Base-by-base conservation (phyloP, 768 basidiomycete genomes). In the Tricholoma bakamatsutake region DNA sequence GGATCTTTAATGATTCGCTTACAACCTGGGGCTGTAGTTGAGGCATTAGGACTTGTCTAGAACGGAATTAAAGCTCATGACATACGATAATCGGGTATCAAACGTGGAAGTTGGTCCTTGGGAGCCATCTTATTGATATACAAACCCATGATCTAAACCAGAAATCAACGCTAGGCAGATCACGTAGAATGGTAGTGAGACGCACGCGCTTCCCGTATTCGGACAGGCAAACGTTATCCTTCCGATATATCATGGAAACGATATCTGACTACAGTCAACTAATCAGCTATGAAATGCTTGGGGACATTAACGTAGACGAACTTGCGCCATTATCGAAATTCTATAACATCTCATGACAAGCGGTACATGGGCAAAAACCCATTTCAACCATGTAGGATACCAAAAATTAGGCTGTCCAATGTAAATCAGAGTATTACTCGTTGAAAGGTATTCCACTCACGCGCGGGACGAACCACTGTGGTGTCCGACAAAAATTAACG, bases 1-100 rank as follows among this genome's bases (percentile, higher is more conserved):
- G 81, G 79, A 62, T 88, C 82, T 53, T 80, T 71, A 33, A 87
- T 79, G 17, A 85, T 76, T 37, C 86, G 76, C 66, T 84, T 85
- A 64, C 84, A 86, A 18, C 84, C 84, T 30, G 79, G 76, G 42
- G 77, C 81, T 82, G 55, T 34, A 28, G 56, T 57, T 4, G 54
- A 50, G 21, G 27, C 18, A 18, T 40, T 35, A 42, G 49, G 57
- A 21, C 42, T 52, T 49, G 34, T 28, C 13, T 30, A 37, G 43
- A 45, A 30, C 12, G 43, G 50, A 47, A 28, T 47, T 28, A 12
- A 24, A 21, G 28, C 35, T 50, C 24, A 9, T 37, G 52, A 65
- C 79, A 40, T 63, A 81, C 82, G 69, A 69, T 80, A 82, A 10
- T 69, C 67, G 4, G 85, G 85, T 53, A 76, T 78, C 48, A 87